Conservation (phyloP, 2,329 filamentous ascomycete genomes). For the Pyrenophora seminiperda region DNA sequence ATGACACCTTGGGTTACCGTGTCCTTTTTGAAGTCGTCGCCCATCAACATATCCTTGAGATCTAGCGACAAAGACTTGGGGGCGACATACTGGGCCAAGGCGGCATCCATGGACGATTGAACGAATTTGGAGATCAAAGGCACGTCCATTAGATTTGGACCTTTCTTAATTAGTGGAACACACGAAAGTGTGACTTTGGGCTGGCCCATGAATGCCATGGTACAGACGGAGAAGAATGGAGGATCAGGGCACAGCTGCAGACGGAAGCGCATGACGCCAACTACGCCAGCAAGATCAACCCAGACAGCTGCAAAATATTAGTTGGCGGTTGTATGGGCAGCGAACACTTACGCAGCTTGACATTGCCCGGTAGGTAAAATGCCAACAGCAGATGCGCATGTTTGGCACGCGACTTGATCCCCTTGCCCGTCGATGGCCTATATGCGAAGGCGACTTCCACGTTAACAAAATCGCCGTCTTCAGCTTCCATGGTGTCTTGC, state of each 20-base stretch:
- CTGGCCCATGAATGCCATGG: constrained; percentile 74
- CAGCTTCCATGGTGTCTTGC: constrained; percentile 65
- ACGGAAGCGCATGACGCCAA: constrained; percentile 71
- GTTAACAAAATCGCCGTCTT: constrained; percentile 79
- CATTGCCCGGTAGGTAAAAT: constrained; percentile 67
- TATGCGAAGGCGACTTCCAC: constrained; percentile 77
- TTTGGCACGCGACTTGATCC: constrained; percentile 66
- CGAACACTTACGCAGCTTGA: constrained; percentile 55
- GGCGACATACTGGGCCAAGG: constrained; percentile 75
- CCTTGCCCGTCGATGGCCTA: constrained; percentile 65
- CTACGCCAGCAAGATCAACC: constrained; percentile 74
- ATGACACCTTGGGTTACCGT: constrained; percentile 68
- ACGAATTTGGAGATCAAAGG: constrained; percentile 77
- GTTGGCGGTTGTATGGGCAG: not conserved
- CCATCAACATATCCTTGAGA: constrained; percentile 76
- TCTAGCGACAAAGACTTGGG: constrained; percentile 76
- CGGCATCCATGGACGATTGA: constrained; percentile 74
- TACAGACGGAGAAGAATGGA: constrained; percentile 77
- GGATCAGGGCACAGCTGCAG: constrained; percentile 77
- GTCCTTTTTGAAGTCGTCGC: constrained; percentile 80
- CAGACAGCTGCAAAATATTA: constrained; percentile 62
- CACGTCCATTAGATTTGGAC: constrained; percentile 75
- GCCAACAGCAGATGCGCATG: constrained; percentile 75
- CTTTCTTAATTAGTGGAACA: constrained; percentile 70
- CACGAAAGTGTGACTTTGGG: constrained; percentile 74